A percentile compares a stretch with the other conserved stretches of the same genome.
Evolutionary conservation across 345 rosid species (phyloP).

Genomic region (Hypericum perforatum): DNA sequence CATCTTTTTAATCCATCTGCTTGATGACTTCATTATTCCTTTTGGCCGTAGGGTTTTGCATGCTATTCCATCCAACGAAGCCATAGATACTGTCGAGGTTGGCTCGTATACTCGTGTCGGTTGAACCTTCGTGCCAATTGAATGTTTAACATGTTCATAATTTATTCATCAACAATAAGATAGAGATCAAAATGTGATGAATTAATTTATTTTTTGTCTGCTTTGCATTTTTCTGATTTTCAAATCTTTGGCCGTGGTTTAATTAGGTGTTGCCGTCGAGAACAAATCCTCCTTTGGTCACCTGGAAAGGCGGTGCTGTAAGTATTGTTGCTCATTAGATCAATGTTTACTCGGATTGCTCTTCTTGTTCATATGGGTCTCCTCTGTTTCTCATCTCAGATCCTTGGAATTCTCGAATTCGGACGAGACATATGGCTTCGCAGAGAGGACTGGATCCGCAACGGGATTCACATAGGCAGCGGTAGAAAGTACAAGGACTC

Average conservation of each 20-base stretch:
- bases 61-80: slow-evolving; percentile 85
- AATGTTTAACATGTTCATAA: too few relatives aligned
- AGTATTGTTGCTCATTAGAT: slow-evolving; percentile 12
- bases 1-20: too few relatives aligned
- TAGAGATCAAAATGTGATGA: too few relatives aligned
- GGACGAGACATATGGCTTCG: slow-evolving; percentile 90
- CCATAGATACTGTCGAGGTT: slow-evolving; percentile 75
- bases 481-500: slow-evolving; percentile 90
- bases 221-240: too few relatives aligned
- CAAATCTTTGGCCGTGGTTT: neutral
- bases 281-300: slow-evolving; percentile 47
- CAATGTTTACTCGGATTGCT: neutral
- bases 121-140: too few relatives aligned
- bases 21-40: slow-evolving; percentile 1
- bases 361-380: neutral
- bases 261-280: slow-evolving; percentile 70
- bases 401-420: slow-evolving; percentile 72
- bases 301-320: slow-evolving; percentile 96
- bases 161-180: too few relatives aligned
- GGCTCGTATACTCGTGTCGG: slow-evolving; percentile 9
- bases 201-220: too few relatives aligned
- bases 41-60: slow-evolving; percentile 60
- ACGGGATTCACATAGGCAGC: slow-evolving; percentile 64
- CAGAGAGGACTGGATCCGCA: slow-evolving; percentile 73
- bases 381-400: slow-evolving; percentile 22